phyloP scores from a whole-genome alignment of 371 early-diverging fungal species.

The Smittium mucronatum region DNA sequence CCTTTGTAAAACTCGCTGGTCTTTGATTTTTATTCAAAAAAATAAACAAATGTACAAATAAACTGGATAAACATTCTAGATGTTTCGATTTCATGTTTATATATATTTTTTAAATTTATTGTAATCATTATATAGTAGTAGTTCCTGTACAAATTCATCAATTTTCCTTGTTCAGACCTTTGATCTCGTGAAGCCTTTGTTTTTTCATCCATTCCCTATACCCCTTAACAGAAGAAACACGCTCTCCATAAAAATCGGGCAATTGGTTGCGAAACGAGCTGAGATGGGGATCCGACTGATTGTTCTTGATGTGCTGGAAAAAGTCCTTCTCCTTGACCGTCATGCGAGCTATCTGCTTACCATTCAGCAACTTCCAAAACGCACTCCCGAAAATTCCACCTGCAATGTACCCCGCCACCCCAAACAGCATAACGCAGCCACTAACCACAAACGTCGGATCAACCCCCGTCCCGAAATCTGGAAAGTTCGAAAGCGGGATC shows the following conservation, averaged over 20 bases:
- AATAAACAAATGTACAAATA: too few relatives aligned
- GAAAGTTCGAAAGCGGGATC: slow-evolving; percentile 63
- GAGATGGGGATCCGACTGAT: slow-evolving; percentile 63
- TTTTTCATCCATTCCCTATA: slow-evolving; percentile 83
- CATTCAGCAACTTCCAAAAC: slow-evolving; percentile 48
- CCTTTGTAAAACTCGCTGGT: too few relatives aligned
- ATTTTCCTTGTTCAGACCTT: slow-evolving; percentile 34
- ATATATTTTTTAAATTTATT: too few relatives aligned
- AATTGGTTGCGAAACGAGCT: slow-evolving; percentile 65
- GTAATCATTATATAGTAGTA: too few relatives aligned
- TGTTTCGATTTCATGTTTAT: too few relatives aligned
- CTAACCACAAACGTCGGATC: slow-evolving; percentile 60
- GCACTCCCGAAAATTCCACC: slow-evolving; percentile 56
- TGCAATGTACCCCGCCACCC: slow-evolving; percentile 46
- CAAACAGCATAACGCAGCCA: slow-evolving; percentile 45
- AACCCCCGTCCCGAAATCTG: slow-evolving; percentile 52
- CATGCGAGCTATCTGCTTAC: slow-evolving; percentile 39
- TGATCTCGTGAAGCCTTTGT: slow-evolving; percentile 67
- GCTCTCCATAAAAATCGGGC: slow-evolving; percentile 90
- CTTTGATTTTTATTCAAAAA: too few relatives aligned
- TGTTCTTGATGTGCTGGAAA: slow-evolving; percentile 59
- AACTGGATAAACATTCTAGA: too few relatives aligned
- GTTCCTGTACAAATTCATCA: too few relatives aligned
- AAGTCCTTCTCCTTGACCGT: slow-evolving; percentile 63
- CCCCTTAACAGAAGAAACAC: slow-evolving; percentile 63